These are phyloP conservation scores for Akanthomyces dipterigenus DNA, from an alignment of 2,329 filamentous ascomycete species.

Conservation along the genomic window DNA sequence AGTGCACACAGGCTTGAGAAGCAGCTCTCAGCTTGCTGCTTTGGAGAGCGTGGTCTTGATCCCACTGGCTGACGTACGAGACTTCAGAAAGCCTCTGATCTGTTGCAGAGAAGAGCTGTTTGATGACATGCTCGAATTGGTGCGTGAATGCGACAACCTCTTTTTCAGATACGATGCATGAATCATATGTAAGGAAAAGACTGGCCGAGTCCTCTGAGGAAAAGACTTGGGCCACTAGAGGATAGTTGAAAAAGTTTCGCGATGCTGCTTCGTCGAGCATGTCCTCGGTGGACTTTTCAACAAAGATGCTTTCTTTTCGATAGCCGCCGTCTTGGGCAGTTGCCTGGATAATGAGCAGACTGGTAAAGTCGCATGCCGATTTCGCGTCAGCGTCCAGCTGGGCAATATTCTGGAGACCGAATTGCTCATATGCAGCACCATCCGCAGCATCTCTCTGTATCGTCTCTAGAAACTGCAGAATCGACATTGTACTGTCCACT, in stretches of 20 bases:
- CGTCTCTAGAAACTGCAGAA: not conserved
- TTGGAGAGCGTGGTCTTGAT: not conserved
- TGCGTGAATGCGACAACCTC: conserved; percentile 2
- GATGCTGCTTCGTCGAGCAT: conserved; percentile 8
- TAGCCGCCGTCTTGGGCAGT: not conserved
- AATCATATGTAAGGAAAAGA: conserved; percentile 2
- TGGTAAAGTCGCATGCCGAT: conserved; percentile 21
- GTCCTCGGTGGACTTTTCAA: not conserved
- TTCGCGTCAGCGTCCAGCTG: conserved; percentile 14
- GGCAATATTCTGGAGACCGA: conserved; percentile 20
- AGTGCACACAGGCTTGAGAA: conserved; percentile 10
- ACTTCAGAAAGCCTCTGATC: not conserved
- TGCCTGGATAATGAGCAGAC: conserved; percentile 22
- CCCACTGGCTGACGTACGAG: not conserved
- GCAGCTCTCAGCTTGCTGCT: not conserved
- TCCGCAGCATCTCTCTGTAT: conserved; percentile 20
- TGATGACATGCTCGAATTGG: conserved; percentile 8
- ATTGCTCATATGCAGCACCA: conserved; percentile 19
- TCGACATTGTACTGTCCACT: not conserved
- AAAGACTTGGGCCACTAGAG: conserved; percentile 6
- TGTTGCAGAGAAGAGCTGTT: not conserved
- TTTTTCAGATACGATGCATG: not conserved
- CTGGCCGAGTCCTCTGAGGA: not conserved
- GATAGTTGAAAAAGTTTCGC: conserved; percentile 12
- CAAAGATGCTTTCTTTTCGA: not conserved